phyloP scores from a whole-genome alignment of 2,329 filamentous ascomycete species.

The Phaeosphaeriaceae sp. region DNA sequence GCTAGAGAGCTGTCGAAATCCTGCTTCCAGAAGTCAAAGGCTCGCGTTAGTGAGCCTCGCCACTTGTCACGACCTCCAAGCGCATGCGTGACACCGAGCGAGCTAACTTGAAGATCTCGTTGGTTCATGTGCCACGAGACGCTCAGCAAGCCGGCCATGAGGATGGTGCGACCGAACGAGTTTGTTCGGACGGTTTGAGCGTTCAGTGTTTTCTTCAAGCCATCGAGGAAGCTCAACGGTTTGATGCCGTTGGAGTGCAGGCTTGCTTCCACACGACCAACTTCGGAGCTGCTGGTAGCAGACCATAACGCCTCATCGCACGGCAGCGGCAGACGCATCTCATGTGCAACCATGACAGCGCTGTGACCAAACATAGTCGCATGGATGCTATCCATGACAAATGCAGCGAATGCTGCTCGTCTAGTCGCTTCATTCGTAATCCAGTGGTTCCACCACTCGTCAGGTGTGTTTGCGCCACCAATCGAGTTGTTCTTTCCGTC shows the following conservation, averaged over 20 bases:
- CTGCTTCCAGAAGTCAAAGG: constrained; percentile 92
- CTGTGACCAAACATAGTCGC: constrained; percentile 98
- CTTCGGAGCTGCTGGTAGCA: constrained; percentile 85
- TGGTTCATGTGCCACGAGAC: constrained; percentile 99
- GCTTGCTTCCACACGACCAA: constrained; percentile 81
- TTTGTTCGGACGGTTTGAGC: constrained; percentile 88
- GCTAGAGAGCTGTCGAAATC: constrained; percentile 86
- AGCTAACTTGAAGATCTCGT: constrained; percentile 89
- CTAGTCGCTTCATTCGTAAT: constrained; percentile 92
- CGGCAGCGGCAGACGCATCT: constrained; percentile 88
- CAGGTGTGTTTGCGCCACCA: constrained; percentile 70
- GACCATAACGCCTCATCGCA: constrained; percentile 95
- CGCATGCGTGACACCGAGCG: constrained; percentile 78
- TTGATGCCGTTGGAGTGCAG: constrained; percentile 83
- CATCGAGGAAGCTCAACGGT: constrained; percentile 86
- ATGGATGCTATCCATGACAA: constrained; percentile 94
- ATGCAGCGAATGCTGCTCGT: constrained; percentile 89
- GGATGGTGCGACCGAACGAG: constrained; percentile 87
- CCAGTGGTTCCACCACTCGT: constrained; percentile 97
- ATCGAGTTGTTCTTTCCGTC: constrained; percentile 62
- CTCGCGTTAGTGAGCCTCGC: constrained; percentile 82
- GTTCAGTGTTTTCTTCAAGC: constrained; percentile 86
- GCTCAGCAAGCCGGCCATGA: constrained; percentile 93
- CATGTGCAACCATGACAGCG: constrained; percentile 95
- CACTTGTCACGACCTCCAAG: constrained; percentile 90